Conservation (phyloP, 495 filamentous ascomycete species). For the Penicillium verhagenii region DNA sequence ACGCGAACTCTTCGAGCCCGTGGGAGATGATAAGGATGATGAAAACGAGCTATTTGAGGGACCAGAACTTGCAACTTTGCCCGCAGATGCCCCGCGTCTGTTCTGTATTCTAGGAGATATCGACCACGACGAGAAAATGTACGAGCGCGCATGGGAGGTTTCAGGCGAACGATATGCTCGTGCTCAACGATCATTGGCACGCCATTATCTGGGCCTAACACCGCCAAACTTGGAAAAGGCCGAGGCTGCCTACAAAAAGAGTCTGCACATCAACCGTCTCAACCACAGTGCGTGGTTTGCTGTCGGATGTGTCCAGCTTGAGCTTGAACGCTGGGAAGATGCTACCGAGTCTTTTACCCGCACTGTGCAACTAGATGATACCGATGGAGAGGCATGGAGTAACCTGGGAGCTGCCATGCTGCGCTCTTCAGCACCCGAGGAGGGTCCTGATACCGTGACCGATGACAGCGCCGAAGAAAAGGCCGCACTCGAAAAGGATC, state of each 20-base stretch:
- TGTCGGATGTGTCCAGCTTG: constrained; percentile 81
- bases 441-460: constrained; percentile 31
- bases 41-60: constrained; percentile 60
- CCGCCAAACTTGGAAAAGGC: constrained; percentile 63
- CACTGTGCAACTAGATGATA: constrained; percentile 77
- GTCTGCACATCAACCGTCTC: constrained; percentile 74
- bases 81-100: constrained; percentile 79
- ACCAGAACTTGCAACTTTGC: constrained; percentile 63
- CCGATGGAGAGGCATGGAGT: constrained; percentile 89
- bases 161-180: constrained; percentile 77
- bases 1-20: constrained; percentile 70
- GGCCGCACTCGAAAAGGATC: constrained; percentile 39
- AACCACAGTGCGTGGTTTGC: constrained; percentile 85
- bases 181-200: constrained; percentile 82
- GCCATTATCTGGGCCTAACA: constrained; percentile 64
- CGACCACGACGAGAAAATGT: constrained; percentile 67
- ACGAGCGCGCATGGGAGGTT: constrained; percentile 85
- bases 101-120: constrained; percentile 95
- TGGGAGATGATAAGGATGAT: constrained; percentile 38
- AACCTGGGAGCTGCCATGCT: constrained; percentile 86
- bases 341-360: constrained; percentile 83
- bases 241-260: constrained; percentile 71
- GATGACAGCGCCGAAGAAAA: constrained; percentile 20
- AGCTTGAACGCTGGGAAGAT: constrained; percentile 71
- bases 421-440: constrained; percentile 39